Base-by-base conservation (phyloP, 805 yeast species). In the Metschnikowia dekortorum region DNA sequence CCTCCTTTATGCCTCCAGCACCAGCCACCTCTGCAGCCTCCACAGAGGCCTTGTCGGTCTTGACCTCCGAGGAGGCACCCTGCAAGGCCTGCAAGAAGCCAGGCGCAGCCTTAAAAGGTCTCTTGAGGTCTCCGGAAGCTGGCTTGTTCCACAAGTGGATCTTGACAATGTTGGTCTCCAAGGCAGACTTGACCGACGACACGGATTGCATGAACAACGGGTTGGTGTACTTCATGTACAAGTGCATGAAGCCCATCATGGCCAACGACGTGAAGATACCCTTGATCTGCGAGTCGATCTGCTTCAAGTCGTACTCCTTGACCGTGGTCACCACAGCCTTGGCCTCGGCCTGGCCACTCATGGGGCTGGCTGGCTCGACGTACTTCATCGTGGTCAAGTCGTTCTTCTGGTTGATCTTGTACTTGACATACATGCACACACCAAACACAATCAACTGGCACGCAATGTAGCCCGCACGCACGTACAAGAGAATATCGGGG, bases 171-270 rank as follows among this genome's bases (percentile, higher is more conserved):
- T 90, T 90, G 64, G 88, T 75, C 75, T 94, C 98, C 50, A 89
- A 73, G 43, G 96, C 96, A 60, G 87, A 75, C 81, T 94, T 94
- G 62, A 94, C 75, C 47, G 97, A 92, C 47, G 95, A 81, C 61
- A 94, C 81, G 56, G 91, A 84, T 77, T 94, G 98, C 90, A 92
- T 87, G 60, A 94, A 83, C 67, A 94, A 81, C 53, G 99, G 99
- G 74, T 94, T 90, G 70, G 97, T 90, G 80, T 89, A 94, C 73
- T 89, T 87, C 95, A 94, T 83, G 83, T 92, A 92, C 55, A 94
- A 65, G 73, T 94, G 99, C 98, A 92, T 91, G 84, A 92, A 87
- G 28, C 86, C 96, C 91, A 94, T 91, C 96, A 94, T 89, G 62
- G 96, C 97, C 60, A 91, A 67, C 57, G 95, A 87, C 56, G 95